phyloP scores from a whole-genome alignment of 129 eudicot species.

The Escallonia herrerae region DNA sequence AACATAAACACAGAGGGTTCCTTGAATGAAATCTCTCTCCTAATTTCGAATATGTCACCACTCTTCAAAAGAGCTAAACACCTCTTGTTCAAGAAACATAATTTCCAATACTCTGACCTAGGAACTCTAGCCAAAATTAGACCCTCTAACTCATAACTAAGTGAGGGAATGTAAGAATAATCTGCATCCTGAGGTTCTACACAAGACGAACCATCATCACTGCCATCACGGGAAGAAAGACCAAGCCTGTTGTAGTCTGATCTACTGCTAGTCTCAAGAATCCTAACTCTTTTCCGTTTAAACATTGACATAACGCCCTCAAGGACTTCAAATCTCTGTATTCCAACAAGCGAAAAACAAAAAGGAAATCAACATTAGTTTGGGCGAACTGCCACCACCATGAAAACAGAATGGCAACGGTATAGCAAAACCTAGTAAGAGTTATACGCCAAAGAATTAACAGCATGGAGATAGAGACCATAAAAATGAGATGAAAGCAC shows the following conservation, averaged over 20 bases:
- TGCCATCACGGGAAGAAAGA: neutral
- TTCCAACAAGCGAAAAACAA: slow-evolving; percentile 2
- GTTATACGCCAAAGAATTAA: no score
- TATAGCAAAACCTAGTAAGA: no score
- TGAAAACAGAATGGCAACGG: no score
- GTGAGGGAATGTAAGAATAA: slow-evolving; percentile 46
- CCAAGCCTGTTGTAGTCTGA: neutral
- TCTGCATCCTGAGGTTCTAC: slow-evolving; percentile 83
- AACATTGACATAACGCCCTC: slow-evolving; percentile 27
- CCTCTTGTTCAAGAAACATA: slow-evolving; percentile 48
- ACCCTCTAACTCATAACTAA: slow-evolving; percentile 63
- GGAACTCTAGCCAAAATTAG: slow-evolving; percentile 72
- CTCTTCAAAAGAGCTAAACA: slow-evolving; percentile 28
- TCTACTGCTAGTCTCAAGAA: slow-evolving; percentile 3
- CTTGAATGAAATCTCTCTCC: slow-evolving; percentile 33
- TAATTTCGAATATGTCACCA: slow-evolving; percentile 56
- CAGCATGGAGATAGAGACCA: no score
- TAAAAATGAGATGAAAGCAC: no score
- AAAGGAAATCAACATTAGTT: neutral
- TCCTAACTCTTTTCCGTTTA: slow-evolving; percentile 32
- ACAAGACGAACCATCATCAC: slow-evolving; percentile 3
- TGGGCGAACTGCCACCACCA: neutral
- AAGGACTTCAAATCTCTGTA: slow-evolving; percentile 9
- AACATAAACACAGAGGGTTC: slow-evolving; percentile 75
- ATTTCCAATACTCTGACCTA: slow-evolving; percentile 61